Evolutionary conservation across 2,329 filamentous ascomycete species (phyloP), one percentile per base, ranked within the genome.

Genomic region (Penicillium brevicompactum): DNA sequence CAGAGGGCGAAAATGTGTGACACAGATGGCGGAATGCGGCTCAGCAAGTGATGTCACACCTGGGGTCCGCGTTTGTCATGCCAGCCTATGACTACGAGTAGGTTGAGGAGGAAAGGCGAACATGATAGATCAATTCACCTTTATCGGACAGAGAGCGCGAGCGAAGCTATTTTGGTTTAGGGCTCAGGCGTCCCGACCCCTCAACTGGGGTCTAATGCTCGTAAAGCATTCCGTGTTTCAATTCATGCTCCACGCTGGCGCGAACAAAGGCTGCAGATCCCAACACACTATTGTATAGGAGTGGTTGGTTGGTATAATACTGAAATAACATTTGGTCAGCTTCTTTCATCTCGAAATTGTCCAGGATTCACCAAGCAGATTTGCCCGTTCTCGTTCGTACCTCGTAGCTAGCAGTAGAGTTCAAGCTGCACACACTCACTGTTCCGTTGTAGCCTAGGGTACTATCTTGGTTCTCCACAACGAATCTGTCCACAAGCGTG

Each of bases 361-460:
- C 16, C 38, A 21, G n/a, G n/a, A n/a, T 21, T 22, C 38, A 41
- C 38, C 38, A 41, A 41, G 21, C 18, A 7, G 38, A 41, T 18
- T 41, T 41, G 2, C 38, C 38, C 38, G 38, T 41, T 41, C 21
- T 18, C 38, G 14, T 34, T 63, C 72, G 69, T 62, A 82, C 80
- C 68, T 81, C 75, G 59, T 81, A 84, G 8, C 73, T 76, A 2
- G 76, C 82, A 58, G 80, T 73, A 10, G 77, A 76, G 59, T 73
- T 77, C 58, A 84, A 61, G 49, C 78, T 82, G 44, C 82, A 81
- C 9, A 84, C 81, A 46, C 73, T 67, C 0, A 84, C 82, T 0
- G 82, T 84, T 1, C 79, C 79, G 57, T 81, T 77, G 69, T 76
- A 83, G 50, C 75, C 76, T 45, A 83, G 61, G 0, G 80, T 81